Base-by-base conservation (phyloP, 129 eudicot species). In the Artemisia argyi region DNA sequence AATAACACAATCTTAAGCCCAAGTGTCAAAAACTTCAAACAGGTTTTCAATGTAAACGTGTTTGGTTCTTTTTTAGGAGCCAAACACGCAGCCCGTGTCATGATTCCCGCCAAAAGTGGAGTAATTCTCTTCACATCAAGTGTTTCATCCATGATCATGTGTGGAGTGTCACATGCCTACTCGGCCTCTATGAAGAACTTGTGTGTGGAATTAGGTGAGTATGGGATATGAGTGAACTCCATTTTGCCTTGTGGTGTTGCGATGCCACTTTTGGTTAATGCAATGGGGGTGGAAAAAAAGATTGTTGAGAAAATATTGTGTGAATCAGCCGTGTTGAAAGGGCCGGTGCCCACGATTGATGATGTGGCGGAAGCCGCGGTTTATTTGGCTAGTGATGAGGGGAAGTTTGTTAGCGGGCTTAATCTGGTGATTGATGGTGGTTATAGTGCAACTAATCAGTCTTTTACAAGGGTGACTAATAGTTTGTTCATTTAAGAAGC, bases 201-300 rank as follows among this genome's bases (percentile, higher is more conserved):
- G 73, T 74, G 86, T 28, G 95, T 83, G 39, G 95, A 88, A 30
- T 20, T 88, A n/a, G 91, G 91, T 10, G 65, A 74, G 44, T 56
- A 88, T 17, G 91, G 95, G 63, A 85, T 88, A 7, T 28, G 95
- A 14, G 95, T 83, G 15, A 88, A 88, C 62, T 51, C 69, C 22
- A 79, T 88, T 9, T 85, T 91, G 17, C 95, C 95, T 3, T 61
- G 78, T 39, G 72, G 74, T 0, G 73, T 85, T 7, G 63, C 88
- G 5, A 88, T 88, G 3, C 91, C 91, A 32, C 8, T 85, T 76
- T 57, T 82, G 58, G 53, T 72, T 3, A 71, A 42, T 13, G 61
- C 73, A 1, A 44, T 81, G 74, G 85, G 22, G 50, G 11, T 76
- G 65, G 86, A 53, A 0, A 82, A 71, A 35, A 32, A 4, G 28